Conservation (phyloP, 2,329 filamentous ascomycete genomes). For the Aspergillus sp. region DNA sequence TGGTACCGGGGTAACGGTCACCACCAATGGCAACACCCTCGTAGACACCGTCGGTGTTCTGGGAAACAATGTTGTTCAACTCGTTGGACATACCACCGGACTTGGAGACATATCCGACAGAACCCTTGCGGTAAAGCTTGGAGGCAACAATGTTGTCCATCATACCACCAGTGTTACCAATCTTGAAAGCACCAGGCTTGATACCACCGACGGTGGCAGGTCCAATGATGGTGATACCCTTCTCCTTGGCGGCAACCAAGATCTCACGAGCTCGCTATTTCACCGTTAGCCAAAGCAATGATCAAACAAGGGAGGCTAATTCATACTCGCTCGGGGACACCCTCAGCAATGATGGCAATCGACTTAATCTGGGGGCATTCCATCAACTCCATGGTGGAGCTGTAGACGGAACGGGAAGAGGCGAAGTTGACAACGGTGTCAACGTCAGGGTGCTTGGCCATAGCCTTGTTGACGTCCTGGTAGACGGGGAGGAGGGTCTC, state of each 20-base stretch:
- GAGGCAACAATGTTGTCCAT: constrained; percentile 99
- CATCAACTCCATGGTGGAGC: constrained; percentile 98
- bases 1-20: constrained; percentile 97
- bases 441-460: constrained; percentile 94
- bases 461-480: constrained; percentile 86
- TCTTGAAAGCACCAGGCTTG: constrained; percentile 99
- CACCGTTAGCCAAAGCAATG: constrained; percentile 5
- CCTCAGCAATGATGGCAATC: constrained; percentile 98
- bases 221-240: constrained; percentile 98
- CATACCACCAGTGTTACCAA: constrained; percentile 99
- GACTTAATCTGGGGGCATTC: constrained; percentile 94
- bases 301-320: neutral
- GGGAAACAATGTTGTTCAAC: constrained; percentile 98
- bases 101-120: constrained; percentile 99
- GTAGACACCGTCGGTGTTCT: constrained; percentile 95
- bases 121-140: constrained; percentile 99
- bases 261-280: constrained; percentile 90
- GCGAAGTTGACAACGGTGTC: constrained; percentile 99
- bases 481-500: constrained; percentile 98
- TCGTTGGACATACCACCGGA: constrained; percentile 99
- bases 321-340: constrained; percentile 90
- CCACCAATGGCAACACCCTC: constrained; percentile 99
- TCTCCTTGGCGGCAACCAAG: constrained; percentile 92
- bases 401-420: constrained; percentile 97
- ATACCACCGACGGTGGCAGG: constrained; percentile 98